These are phyloP conservation scores for Lepidium africanum DNA, from an alignment of 345 rosid species.

Conservation along the genomic window DNA sequence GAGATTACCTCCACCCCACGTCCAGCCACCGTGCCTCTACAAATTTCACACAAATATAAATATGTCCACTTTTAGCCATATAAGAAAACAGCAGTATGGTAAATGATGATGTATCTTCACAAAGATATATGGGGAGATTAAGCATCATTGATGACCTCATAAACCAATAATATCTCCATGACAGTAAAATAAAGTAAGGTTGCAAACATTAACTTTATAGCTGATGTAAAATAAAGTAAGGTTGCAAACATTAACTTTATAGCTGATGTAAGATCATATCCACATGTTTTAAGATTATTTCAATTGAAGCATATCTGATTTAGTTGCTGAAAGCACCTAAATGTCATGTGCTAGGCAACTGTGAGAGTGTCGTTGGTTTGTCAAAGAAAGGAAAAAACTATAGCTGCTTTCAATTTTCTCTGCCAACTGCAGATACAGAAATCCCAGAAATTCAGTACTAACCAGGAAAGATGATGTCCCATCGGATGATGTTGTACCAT, in stretches of 20 bases:
- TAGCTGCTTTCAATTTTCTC: background rate
- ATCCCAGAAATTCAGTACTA: slow-evolving; percentile 23
- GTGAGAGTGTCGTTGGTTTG: background rate
- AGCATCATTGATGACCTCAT: background rate
- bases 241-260: no score
- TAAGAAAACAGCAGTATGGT: background rate
- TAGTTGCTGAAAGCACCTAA: slow-evolving; percentile 2
- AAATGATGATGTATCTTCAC: background rate
- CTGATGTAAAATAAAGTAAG: no score
- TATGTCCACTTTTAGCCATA: background rate
- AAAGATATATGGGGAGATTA: background rate
- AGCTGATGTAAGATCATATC: slow-evolving; percentile 12
- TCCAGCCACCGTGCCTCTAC: slow-evolving; percentile 98
- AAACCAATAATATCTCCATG: background rate
- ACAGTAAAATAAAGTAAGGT: background rate
- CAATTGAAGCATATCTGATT: background rate
- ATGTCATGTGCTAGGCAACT: background rate
- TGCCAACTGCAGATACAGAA: background rate
- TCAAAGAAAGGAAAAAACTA: background rate
- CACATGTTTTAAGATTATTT: background rate
- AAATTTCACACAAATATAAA: slow-evolving; percentile 22
- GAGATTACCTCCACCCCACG: slow-evolving; percentile 98
- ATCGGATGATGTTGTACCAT: slow-evolving; percentile 91
- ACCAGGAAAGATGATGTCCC: slow-evolving; percentile 96
- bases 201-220: no score